Base-by-base conservation (phyloP, 2,329 filamentous ascomycete genomes). In the Plectosphaerella cucumerina region DNA sequence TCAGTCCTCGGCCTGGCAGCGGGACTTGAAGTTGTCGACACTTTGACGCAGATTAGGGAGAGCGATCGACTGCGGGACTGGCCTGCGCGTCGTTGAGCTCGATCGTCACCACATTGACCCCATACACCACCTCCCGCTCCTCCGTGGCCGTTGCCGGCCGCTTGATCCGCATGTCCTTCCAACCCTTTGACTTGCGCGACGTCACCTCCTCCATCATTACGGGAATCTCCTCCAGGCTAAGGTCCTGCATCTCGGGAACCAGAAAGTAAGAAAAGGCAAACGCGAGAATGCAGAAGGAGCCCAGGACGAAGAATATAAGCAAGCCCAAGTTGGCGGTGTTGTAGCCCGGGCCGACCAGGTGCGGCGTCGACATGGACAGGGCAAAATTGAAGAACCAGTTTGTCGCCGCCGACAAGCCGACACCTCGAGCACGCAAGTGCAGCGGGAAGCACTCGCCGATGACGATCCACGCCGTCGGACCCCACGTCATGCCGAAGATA, bases 401-500 rank as follows among this genome's bases (percentile, higher is more conserved):
- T 53, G 81, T 85, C 21, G 85, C 81, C 12, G 86, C 89, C 15
- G 85, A 86, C 48, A 89, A 75, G 60, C 77, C 85, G 48, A 90
- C 85, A 70, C 86, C 86, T 60, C 84, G 82, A 23, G 86, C 82
- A 54, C 87, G 84, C 65, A 90, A 89, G 31, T 84, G 85, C 9
- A 90, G 78, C 50, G 87, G 86, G 78, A 85, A 91, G 64, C 86
- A 82, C 71, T 91, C 87, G 62, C 87, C 87, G 59, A 89, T 86
- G 50, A 90, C 77, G 42, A 81, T 79, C 84, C 83, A 87, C 17
- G 82, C 74, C 11, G 64, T 81, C 1, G 87, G 87, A 41, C 87
- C 87, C 87, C 87, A 91, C 48, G 86, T 90, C 18, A 76, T 78
- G 48, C 87, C 87, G 67, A 90, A 91, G 80, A 86, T 89, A 74